These are phyloP conservation scores for Aspergillus bertholletiae DNA, from an alignment of 495 filamentous ascomycete genomes.

Conservation along the genomic window DNA sequence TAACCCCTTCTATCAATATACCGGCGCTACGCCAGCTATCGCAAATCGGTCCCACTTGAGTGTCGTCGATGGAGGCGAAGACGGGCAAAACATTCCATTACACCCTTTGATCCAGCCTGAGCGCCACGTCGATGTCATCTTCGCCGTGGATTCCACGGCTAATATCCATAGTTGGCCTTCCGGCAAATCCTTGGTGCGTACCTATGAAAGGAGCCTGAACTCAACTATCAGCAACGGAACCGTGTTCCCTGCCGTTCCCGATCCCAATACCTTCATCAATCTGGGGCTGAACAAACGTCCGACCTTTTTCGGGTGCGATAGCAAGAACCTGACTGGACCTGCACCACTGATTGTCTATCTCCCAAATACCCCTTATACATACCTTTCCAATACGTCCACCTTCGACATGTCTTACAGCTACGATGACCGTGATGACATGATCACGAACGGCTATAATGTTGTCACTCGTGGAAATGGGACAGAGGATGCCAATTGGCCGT, in stretches of 20 bases:
- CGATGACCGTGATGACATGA: slow-evolving; percentile 65
- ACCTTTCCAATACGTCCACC: slow-evolving; percentile 68
- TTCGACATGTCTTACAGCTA: slow-evolving; percentile 59
- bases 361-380: slow-evolving; percentile 77
- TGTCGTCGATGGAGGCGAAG: slow-evolving; percentile 81
- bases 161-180: slow-evolving; percentile 84
- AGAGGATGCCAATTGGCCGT: slow-evolving; percentile 62
- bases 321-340: slow-evolving; percentile 45
- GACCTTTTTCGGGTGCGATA: slow-evolving; percentile 88
- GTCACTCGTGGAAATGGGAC: slow-evolving; percentile 77
- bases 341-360: slow-evolving; percentile 78
- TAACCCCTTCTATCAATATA: slow-evolving; percentile 78
- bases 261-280: slow-evolving; percentile 79
- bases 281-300: slow-evolving; percentile 78
- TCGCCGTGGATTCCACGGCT: slow-evolving; percentile 81
- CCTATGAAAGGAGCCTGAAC: slow-evolving; percentile 67
- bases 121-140: slow-evolving; percentile 81
- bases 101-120: slow-evolving; percentile 75
- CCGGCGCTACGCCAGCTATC: slow-evolving; percentile 55
- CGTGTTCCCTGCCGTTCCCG: slow-evolving; percentile 74
- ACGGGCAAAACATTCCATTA: slow-evolving; percentile 80
- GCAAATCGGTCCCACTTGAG: slow-evolving; percentile 53
- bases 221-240: slow-evolving; percentile 69
- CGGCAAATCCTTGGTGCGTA: slow-evolving; percentile 73
- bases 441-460: slow-evolving; percentile 77